Percentiles rank a stretch among this genome's conserved stretches.
Conservation (phyloP, 1,284 basidiomycete genomes). For the Heterobasidion occidentale region DNA sequence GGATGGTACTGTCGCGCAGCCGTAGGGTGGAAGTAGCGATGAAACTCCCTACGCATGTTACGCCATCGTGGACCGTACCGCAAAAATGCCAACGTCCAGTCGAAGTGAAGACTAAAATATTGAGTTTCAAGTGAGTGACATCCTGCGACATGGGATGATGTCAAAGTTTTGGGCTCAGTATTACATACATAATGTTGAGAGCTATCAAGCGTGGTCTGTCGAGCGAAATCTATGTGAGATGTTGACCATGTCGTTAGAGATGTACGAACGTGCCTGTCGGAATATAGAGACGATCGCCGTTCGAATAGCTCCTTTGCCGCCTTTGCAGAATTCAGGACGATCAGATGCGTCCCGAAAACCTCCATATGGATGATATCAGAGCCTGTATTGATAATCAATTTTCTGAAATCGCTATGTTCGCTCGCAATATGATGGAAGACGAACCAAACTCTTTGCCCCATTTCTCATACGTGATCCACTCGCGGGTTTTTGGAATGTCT, state of each 20-base stretch:
- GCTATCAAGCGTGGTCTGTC: not conserved
- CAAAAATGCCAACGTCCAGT: too few species aligned
- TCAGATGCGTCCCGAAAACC: slow-evolving; percentile 5
- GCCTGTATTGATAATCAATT: not conserved
- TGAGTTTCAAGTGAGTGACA: too few species aligned
- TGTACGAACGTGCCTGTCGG: slow-evolving; percentile 5
- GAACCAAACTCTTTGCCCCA: slow-evolving; percentile 13
- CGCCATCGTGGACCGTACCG: too few species aligned
- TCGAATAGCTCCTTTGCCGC: slow-evolving; percentile 11
- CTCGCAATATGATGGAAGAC: not conserved
- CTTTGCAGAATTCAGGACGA: slow-evolving; percentile 10
- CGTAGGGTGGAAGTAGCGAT: not conserved
- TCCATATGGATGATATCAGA: slow-evolving; percentile 9
- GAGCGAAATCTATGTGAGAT: not conserved
- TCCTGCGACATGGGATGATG: too few species aligned
- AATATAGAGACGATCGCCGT: slow-evolving; percentile 7
- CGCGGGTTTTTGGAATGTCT: slow-evolving; percentile 10
- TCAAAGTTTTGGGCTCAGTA: not conserved
- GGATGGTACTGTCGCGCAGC: slow-evolving; percentile 16
- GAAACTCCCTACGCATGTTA: too few species aligned
- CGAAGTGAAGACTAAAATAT: too few species aligned
- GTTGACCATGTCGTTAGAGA: not conserved
- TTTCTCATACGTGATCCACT: slow-evolving; percentile 7
- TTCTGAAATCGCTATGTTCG: not conserved
- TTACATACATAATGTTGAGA: not conserved